Conservation (phyloP, 257 asterid species). For the Capsicum rhomboideum region DNA sequence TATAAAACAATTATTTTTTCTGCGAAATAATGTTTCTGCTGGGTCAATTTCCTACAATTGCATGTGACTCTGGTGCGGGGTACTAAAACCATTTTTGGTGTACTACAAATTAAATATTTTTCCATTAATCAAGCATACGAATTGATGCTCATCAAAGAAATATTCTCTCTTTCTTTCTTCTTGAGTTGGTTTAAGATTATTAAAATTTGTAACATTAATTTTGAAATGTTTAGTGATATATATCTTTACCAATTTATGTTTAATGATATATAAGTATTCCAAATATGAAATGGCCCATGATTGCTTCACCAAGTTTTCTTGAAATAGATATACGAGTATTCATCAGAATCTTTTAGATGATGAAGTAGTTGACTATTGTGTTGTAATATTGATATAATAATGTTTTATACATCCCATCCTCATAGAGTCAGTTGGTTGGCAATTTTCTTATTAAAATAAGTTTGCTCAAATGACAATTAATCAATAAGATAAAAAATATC, state of each 20-base stretch:
- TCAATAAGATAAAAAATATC: no score
- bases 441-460: neutral
- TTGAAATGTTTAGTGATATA: neutral
- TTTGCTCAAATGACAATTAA: neutral
- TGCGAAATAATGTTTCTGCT: neutral
- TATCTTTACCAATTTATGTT: neutral
- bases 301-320: neutral
- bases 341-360: neutral
- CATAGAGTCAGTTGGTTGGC: neutral
- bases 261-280: neutral
- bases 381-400: neutral
- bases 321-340: neutral
- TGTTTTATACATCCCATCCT: neutral
- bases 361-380: neutral
- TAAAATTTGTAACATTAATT: neutral
- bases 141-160: neutral
- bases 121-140: neutral
- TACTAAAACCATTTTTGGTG: neutral
- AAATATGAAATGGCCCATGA: neutral
- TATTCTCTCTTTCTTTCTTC: neutral
- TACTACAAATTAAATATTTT: neutral
- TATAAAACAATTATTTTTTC: neutral
- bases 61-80: neutral
- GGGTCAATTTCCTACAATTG: neutral
- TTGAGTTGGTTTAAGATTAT: neutral